Conservation (phyloP, 495 filamentous ascomycete genomes). For the Neurospora discreta region DNA sequence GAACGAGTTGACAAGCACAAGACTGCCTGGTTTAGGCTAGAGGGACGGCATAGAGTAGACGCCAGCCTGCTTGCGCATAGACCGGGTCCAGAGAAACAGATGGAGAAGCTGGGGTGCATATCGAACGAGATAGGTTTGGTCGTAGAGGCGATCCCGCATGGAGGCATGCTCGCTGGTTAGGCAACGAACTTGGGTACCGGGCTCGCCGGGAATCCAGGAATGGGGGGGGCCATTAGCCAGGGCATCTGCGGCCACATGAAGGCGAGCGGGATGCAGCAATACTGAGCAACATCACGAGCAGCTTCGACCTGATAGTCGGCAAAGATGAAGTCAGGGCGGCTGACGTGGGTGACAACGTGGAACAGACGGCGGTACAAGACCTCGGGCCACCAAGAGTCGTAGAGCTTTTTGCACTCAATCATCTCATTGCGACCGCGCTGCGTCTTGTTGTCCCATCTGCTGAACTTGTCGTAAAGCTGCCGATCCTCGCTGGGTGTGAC, state of each 20-base stretch:
- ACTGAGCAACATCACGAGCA: constrained; percentile 21
- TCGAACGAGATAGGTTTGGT: constrained; percentile 16
- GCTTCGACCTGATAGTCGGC: constrained; percentile 32
- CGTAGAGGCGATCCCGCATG: constrained; percentile 21
- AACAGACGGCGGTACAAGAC: constrained; percentile 24
- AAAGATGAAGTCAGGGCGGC: constrained; percentile 23
- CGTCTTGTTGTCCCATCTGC: constrained; percentile 18
- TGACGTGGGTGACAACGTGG: constrained; percentile 8
- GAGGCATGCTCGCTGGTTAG: constrained; percentile 26
- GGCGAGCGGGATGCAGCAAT: constrained; percentile 25
- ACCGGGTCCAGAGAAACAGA: constrained; percentile 15
- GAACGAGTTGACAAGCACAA: constrained; percentile 32
- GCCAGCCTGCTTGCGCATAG: constrained; percentile 22
- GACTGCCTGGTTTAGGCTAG: constrained; percentile 27
- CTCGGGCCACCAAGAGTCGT: constrained; percentile 29
- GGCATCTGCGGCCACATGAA: constrained; percentile 30
- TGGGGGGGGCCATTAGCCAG: constrained; percentile 21
- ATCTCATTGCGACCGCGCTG: constrained; percentile 11
- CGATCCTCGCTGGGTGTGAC: constrained; percentile 4
- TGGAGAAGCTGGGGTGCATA: constrained; percentile 14
- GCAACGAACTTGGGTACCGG: constrained; percentile 26
- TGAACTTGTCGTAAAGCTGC: constrained; percentile 22
- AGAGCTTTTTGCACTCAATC: constrained; percentile 23
- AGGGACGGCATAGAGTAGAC: constrained; percentile 14
- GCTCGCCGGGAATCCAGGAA: constrained; percentile 28